phyloP scores from a whole-genome alignment of 2,329 filamentous ascomycete genomes.

The Paecilomyces fulvus region DNA sequence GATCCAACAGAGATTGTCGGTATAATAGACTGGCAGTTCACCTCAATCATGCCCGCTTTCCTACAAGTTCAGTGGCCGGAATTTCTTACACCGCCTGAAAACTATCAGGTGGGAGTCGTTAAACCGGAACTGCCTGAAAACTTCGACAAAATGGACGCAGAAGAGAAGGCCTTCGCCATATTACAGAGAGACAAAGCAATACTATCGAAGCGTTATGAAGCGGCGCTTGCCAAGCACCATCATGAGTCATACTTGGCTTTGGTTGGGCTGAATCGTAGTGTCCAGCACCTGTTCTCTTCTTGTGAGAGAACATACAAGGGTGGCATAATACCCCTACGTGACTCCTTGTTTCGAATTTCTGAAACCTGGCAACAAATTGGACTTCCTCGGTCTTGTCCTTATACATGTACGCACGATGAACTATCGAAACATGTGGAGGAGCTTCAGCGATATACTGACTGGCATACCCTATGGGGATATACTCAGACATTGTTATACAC shows the following conservation, averaged over 20 bases:
- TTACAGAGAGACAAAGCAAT: slow-evolving; percentile 10
- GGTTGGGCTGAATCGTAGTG: slow-evolving; percentile 3
- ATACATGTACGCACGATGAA: slow-evolving; percentile 3
- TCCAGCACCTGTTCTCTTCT: slow-evolving; percentile 4
- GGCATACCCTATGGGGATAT: slow-evolving; percentile 8
- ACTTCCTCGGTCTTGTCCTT: slow-evolving; percentile 2
- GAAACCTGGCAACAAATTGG: slow-evolving; percentile 5
- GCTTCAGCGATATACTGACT: slow-evolving; percentile 8
- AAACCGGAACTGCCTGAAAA: slow-evolving; percentile 12
- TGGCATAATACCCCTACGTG: slow-evolving; percentile 10
- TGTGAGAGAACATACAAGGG: slow-evolving; percentile 6
- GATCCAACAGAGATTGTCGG: slow-evolving; percentile 10
- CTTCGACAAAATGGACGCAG: slow-evolving; percentile 10
- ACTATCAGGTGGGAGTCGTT: slow-evolving; percentile 10
- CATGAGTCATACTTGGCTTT: slow-evolving; percentile 8
- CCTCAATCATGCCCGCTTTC: slow-evolving; percentile 11
- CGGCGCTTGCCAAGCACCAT: slow-evolving; percentile 10
- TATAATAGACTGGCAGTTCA: slow-evolving; percentile 16
- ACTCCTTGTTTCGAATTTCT: slow-evolving; percentile 5
- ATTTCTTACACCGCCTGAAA: slow-evolving; percentile 11
- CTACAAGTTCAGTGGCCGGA: slow-evolving; percentile 12
- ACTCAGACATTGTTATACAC: slow-evolving; percentile 10
- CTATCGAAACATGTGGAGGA: slow-evolving; percentile 5
- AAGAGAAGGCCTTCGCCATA: slow-evolving; percentile 11
- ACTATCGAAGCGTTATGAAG: slow-evolving; percentile 13